Evolutionary conservation across 257 asterid genomes (phyloP), one percentile per base, ranked within the genome.

Genomic region (Lavandula angustifolia): DNA sequence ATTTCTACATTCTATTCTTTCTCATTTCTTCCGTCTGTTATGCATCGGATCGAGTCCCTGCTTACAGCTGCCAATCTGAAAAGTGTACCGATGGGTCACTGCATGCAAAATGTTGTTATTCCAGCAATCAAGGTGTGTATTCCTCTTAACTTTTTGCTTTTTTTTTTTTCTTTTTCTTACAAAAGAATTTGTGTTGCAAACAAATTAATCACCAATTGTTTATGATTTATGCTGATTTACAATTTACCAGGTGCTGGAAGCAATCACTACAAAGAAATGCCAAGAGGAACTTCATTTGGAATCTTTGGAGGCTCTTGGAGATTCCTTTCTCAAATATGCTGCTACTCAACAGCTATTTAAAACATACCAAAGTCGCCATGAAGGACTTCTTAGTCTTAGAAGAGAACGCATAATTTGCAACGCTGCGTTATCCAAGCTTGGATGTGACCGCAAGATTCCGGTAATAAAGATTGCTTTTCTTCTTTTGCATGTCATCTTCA

Each of bases 301-400:
- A 82, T 85, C 98, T 16, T 72, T 92, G 44, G 98, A 92, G 84
- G 85, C 95, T 32, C 86, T 92, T 35, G 95, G 96, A 6, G 98
- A 92, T 73, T 84, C 95, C 1, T 92, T 89, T 75, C 81, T 92
- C 32, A 92, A 92, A 69, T 92, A 85, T 63, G 91, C 87, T 59
- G 76, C 73, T 9, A 79, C 81, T 71, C 94, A 69, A 64, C 92
- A 85, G n/a, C 80, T 89, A 8, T 92, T 89, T 63, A 79, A 78
- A 22, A 73, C 84, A 1, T 62, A 71, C 53, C 86, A 84, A 67
- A 82, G 66, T 60, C 70, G 81, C 57, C 96, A 92, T 0, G 96
- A 92, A 75, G 98, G 96, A 34, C 73, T 84, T 44, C 91, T 92
- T 8, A 84, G 80, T 33, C 51, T 78, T 3, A 83, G 59, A 75